Conservation (phyloP, 2,329 filamentous ascomycete genomes). For the Penicillium fuscoglaucum region DNA sequence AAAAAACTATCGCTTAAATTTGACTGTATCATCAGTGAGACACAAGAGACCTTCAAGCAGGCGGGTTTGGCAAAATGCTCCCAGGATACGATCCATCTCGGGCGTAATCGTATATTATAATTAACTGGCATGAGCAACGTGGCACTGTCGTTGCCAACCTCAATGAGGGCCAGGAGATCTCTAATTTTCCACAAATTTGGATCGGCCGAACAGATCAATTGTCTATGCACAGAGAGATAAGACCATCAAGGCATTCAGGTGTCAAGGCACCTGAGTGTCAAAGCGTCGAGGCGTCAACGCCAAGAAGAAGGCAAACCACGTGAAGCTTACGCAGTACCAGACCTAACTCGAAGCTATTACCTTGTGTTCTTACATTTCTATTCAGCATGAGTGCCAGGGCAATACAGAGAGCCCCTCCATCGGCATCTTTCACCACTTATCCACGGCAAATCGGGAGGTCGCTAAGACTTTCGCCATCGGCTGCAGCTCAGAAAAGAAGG, state of each 20-base stretch:
- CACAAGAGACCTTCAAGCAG: too few relatives aligned
- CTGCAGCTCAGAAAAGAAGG: neutral
- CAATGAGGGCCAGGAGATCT: too few relatives aligned
- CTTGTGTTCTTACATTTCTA: neutral
- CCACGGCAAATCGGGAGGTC: neutral
- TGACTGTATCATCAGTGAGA: too few relatives aligned
- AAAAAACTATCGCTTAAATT: too few relatives aligned
- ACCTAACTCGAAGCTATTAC: neutral
- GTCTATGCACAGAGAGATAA: too few relatives aligned
- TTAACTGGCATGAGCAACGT: too few relatives aligned
- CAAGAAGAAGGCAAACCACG: constrained; percentile 7
- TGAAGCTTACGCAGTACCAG: neutral
- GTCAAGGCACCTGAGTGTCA: neutral
- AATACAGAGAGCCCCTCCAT: neutral
- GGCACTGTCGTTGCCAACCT: too few relatives aligned
- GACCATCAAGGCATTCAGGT: neutral
- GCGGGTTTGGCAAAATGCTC: too few relatives aligned
- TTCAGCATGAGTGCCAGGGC: constrained; percentile 1
- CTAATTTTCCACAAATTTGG: too few relatives aligned
- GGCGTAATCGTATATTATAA: too few relatives aligned
- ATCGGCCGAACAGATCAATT: too few relatives aligned
- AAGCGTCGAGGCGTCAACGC: neutral
- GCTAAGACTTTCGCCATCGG: neutral
- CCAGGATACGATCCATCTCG: too few relatives aligned
- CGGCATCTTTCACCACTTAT: neutral